Evolutionary conservation across 2,329 filamentous ascomycete species (phyloP).

Genomic region (Helminthosporium solani): DNA sequence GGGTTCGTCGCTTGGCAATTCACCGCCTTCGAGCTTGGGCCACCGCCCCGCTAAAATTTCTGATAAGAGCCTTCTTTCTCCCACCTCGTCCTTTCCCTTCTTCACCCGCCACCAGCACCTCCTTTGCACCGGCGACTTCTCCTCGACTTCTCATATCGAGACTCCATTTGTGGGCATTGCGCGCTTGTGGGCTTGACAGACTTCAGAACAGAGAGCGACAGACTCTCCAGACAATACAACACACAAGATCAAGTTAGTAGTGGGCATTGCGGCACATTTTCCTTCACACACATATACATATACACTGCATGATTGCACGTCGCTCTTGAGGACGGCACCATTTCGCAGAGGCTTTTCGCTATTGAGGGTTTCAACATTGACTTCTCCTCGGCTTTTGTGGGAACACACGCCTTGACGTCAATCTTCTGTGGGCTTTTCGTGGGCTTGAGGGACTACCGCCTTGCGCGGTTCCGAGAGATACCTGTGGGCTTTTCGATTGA

Average conservation of each 20-base stretch:
- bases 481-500: constrained; percentile 47
- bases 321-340: constrained; percentile 40
- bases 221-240: constrained; percentile 25
- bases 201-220: constrained; percentile 26
- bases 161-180: constrained; percentile 32
- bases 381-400: constrained; percentile 54
- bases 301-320: constrained; percentile 33
- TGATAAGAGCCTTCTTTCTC: constrained; percentile 1
- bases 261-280: constrained; percentile 43
- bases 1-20: neutral
- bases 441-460: constrained; percentile 46
- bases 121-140: constrained; percentile 15
- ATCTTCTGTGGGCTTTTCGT: constrained; percentile 49
- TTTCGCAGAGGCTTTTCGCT: constrained; percentile 43
- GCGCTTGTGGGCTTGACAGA: constrained; percentile 38
- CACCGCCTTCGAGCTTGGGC: constrained; percentile 10
- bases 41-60: constrained; percentile 6
- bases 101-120: constrained; percentile 19
- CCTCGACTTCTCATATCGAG: constrained; percentile 24
- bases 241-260: constrained; percentile 47
- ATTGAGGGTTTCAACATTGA: constrained; percentile 45
- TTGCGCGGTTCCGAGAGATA: constrained; percentile 43
- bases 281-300: constrained; percentile 42
- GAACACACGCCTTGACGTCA: constrained; percentile 53
- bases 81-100: constrained; percentile 11